Conservation (phyloP, 768 basidiomycete species). For the Paxillus rubicundulus region DNA sequence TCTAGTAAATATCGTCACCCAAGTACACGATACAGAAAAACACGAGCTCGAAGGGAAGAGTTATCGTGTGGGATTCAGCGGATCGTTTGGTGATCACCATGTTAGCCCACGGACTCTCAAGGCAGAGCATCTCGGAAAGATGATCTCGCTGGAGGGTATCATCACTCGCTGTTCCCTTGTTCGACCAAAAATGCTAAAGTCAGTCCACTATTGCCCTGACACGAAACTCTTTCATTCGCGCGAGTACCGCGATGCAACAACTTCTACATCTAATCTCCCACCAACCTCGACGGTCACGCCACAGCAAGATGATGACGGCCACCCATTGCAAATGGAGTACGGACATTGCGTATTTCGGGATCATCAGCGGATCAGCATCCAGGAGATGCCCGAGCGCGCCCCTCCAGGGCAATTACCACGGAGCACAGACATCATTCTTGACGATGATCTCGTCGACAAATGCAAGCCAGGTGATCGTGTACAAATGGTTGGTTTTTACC, state of each 20-base stretch:
- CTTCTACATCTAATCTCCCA: slow-evolving; percentile 79
- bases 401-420: slow-evolving; percentile 96
- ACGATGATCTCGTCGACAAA: slow-evolving; percentile 94
- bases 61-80: slow-evolving; percentile 88
- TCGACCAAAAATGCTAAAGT: slow-evolving; percentile 97
- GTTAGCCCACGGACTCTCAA: slow-evolving; percentile 91
- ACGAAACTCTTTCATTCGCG: slow-evolving; percentile 82
- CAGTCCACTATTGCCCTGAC: slow-evolving; percentile 92
- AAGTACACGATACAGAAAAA: slow-evolving; percentile 74
- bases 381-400: slow-evolving; percentile 99
- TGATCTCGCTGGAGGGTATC: slow-evolving; percentile 97
- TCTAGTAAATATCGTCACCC: slow-evolving; percentile 67
- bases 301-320: slow-evolving; percentile 88
- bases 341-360: slow-evolving; percentile 91
- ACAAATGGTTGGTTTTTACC: slow-evolving; percentile 93
- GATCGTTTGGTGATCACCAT: slow-evolving; percentile 97
- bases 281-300: slow-evolving; percentile 87
- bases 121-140: slow-evolving; percentile 86
- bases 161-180: slow-evolving; percentile 98
- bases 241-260: slow-evolving; percentile 91
- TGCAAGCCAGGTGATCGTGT: slow-evolving; percentile 98
- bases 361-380: slow-evolving; percentile 96
- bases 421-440: slow-evolving; percentile 93
- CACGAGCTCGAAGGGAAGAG: slow-evolving; percentile 77
- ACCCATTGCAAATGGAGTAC: slow-evolving; percentile 85